Evolutionary conservation across 495 filamentous ascomycete species (phyloP).

Genomic region (Lasiosphaeria ovina): DNA sequence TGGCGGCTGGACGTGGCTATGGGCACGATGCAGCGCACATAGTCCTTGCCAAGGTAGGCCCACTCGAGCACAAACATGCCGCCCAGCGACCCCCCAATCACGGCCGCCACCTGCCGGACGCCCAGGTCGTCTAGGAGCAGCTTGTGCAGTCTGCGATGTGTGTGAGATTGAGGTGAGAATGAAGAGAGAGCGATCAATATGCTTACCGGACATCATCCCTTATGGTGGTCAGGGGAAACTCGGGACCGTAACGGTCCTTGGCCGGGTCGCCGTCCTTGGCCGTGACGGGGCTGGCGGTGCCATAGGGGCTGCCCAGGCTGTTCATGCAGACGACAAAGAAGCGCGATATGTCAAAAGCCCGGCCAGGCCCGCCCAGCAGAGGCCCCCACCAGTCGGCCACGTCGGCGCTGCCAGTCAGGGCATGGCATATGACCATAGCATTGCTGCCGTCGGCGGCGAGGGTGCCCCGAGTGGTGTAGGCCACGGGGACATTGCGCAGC

Average conservation of each 20-base stretch:
- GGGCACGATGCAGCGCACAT: constrained; percentile 85
- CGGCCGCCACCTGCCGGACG: constrained; percentile 79
- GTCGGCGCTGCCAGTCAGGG: constrained; percentile 92
- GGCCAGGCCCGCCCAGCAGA: constrained; percentile 80
- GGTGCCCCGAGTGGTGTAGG: constrained; percentile 82
- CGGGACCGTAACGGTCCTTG: constrained; percentile 83
- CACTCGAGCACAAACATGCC: constrained; percentile 97
- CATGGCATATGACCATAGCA: constrained; percentile 96
- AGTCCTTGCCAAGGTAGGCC: constrained; percentile 92
- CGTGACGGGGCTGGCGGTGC: constrained; percentile 92
- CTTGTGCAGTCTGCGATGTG: constrained; percentile 70
- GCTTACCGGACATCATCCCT: constrained; percentile 90
- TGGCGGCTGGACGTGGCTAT: constrained; percentile 94
- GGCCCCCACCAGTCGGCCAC: constrained; percentile 99
- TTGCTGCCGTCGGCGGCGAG: constrained; percentile 78
- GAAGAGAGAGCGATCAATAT: background rate
- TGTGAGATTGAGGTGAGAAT: constrained; percentile 14
- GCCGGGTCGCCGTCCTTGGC: constrained; percentile 72
- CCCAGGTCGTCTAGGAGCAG: constrained; percentile 87
- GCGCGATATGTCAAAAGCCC: constrained; percentile 85
- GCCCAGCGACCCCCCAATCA: constrained; percentile 96
- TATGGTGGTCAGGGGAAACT: constrained; percentile 93
- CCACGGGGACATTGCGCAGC: constrained; percentile 84
- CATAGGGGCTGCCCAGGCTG: constrained; percentile 93
- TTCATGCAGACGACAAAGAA: constrained; percentile 97